A percentile compares a stretch with the other conserved stretches of the same genome.
phyloP scores from a whole-genome alignment of 1,284 basidiomycete genomes.

The Rhodofomes roseus region DNA sequence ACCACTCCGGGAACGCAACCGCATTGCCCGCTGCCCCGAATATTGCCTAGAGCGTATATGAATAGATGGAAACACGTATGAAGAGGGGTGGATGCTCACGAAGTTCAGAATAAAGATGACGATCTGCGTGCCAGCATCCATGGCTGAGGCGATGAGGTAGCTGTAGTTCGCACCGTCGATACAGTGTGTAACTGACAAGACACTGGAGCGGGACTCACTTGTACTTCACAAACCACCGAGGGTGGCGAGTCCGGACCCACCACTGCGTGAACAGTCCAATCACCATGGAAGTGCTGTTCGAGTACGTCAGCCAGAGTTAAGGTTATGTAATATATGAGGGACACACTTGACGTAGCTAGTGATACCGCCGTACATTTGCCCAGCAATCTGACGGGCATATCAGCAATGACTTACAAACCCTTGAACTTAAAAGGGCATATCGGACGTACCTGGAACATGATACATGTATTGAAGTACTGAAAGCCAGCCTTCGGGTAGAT shows the following conservation, averaged over 20 bases:
- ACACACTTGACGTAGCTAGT: constrained; percentile 43
- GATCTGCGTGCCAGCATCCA: constrained; percentile 30
- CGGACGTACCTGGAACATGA: constrained; percentile 25
- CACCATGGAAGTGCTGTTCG: constrained; percentile 35
- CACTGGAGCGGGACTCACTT: constrained; percentile 39
- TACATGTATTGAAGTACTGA: constrained; percentile 45
- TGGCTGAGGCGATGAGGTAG: constrained; percentile 30
- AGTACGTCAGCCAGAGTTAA: background rate
- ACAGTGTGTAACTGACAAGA: background rate
- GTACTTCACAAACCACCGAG: constrained; percentile 55
- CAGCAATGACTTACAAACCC: too few species aligned
- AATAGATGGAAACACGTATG: too few species aligned
- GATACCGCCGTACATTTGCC: constrained; percentile 32
- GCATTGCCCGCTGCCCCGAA: constrained; percentile 28
- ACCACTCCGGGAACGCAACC: constrained; percentile 26
- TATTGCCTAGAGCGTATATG: constrained; percentile 13
- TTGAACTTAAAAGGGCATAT: too few species aligned
- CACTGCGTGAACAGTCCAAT: constrained; percentile 56
- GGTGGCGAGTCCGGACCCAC: constrained; percentile 41
- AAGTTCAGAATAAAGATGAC: constrained; percentile 33
- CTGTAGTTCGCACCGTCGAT: constrained; percentile 11
- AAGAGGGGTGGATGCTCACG: constrained; percentile 9
- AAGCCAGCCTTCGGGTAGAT: constrained; percentile 44
- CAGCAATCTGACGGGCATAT: background rate
- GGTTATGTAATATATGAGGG: background rate